A percentile compares a stretch with the other conserved stretches of the same genome.
These are phyloP conservation scores for Entomophthora muscae DNA, from an alignment of 371 early-diverging fungal species.

Conservation along the genomic window DNA sequence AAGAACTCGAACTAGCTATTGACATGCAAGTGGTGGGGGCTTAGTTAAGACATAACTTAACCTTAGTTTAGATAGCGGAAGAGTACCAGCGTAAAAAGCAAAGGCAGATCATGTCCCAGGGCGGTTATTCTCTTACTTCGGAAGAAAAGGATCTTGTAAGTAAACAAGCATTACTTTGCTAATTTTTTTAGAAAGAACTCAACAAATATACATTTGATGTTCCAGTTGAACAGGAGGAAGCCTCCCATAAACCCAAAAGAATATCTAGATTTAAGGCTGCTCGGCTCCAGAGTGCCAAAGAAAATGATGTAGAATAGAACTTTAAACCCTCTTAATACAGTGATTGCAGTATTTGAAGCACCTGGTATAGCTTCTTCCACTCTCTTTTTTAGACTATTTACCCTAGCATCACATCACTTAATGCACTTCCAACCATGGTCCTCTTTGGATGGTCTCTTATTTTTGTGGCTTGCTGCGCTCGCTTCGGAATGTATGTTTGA, in stretches of 20 bases:
- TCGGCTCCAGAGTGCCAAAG: no score
- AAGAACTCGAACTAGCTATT: background rate
- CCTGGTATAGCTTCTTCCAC: no score
- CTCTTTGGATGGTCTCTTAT: no score
- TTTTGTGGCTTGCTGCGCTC: no score
- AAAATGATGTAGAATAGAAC: no score
- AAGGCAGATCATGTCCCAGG: background rate
- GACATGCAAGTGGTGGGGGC: background rate
- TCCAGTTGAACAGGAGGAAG: background rate
- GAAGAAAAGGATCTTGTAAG: background rate
- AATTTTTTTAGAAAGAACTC: background rate
- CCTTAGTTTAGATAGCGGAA: background rate
- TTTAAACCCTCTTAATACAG: no score
- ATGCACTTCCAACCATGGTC: no score
- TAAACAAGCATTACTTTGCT: background rate
- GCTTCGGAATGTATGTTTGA: no score
- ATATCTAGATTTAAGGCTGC: conserved; percentile 2
- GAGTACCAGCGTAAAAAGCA: background rate
- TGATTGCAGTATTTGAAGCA: no score
- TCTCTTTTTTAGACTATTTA: no score
- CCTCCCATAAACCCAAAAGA: background rate
- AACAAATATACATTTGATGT: background rate
- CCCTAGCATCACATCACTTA: no score
- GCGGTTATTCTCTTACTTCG: background rate
- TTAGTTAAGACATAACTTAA: background rate